These are phyloP conservation scores for Annulohypoxylon truncatum DNA, from an alignment of 2,329 filamentous ascomycete genomes.

Conservation along the genomic window DNA sequence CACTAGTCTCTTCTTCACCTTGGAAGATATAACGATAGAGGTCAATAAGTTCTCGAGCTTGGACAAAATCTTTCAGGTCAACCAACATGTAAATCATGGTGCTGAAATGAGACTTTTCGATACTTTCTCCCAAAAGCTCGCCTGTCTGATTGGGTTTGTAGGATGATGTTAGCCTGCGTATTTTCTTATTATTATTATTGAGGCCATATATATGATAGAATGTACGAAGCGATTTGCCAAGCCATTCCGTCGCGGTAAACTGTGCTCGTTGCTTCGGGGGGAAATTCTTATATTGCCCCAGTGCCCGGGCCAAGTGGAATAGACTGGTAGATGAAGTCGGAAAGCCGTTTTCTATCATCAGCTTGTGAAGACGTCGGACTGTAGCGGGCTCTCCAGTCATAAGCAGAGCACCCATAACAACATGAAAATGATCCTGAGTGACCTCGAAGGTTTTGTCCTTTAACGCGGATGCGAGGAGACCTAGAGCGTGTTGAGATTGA, in stretches of 20 bases:
- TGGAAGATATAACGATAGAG: constrained; percentile 61
- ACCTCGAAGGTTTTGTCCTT: constrained; percentile 60
- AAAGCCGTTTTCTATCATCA: constrained; percentile 58
- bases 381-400: constrained; percentile 57
- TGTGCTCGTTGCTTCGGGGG: constrained; percentile 37
- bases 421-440: constrained; percentile 61
- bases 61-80: constrained; percentile 61
- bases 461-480: constrained; percentile 59
- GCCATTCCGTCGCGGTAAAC: constrained; percentile 42
- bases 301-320: constrained; percentile 57
- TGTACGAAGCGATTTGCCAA: constrained; percentile 51
- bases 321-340: constrained; percentile 57
- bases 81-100: constrained; percentile 56
- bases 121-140: constrained; percentile 38
- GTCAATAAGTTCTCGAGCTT: constrained; percentile 67
- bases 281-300: constrained; percentile 52
- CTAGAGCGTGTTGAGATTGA: constrained; percentile 62
- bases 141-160: constrained; percentile 8
- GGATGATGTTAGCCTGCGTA: constrained; percentile 23
- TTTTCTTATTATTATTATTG: constrained; percentile 20
- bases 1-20: constrained; percentile 47
- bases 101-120: constrained; percentile 52
- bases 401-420: constrained; percentile 65
- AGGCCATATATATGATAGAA: constrained; percentile 51
- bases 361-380: constrained; percentile 55